Evolutionary conservation across 2,329 filamentous ascomycete species (phyloP), one percentile per base, ranked within the genome.

Genomic region (Colletotrichum cordylinicola): DNA sequence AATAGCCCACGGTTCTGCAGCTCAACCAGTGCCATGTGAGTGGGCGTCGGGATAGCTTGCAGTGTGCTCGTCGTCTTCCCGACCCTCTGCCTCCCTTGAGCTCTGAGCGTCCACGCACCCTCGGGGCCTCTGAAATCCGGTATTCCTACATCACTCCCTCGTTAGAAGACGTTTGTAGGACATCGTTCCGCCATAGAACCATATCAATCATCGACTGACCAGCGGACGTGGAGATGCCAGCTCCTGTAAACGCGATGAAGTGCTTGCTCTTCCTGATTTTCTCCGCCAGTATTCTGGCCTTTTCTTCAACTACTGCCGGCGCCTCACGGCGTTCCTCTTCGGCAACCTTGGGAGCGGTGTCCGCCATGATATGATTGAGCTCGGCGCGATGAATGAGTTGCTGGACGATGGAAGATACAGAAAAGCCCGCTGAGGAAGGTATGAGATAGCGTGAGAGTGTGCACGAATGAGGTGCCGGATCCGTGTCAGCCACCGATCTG

Each of bases 61-160:
- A 88, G 70, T 0, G 86, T 86, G 58, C 79, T 86, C 12, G 82
- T 82, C 0, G 80, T 77, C 64, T 84, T 82, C 10, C 73, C 76
- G 1, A 81, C 83, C 2, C 79, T 80, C 52, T 85, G 74, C 77
- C 83, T 80, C 0, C 86, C 86, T 74, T 88, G 87, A 2, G 86
- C 87, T 68, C 82, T 80, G 2, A 88, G 79, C 2, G 87, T 88
- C 87, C 87, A 88, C 6, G 83, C 83, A 2, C 87, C 87, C 52
- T 88, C 83, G 0, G 87, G 86, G 1, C 86, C 87, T n/a, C 87
- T 83, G 69, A 89, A 89, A 65, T 88, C 87, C 4, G 87, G 85
- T 18, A 88, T 88, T 3, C 86, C 86, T 87, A 4, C 2, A 16
- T 56, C 3, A 4, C 4, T 2, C 4, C 16, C n/a, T 24, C 21